Base-by-base conservation (phyloP, 2,329 filamentous ascomycete species). In the Nothomitra cinnamomea region DNA sequence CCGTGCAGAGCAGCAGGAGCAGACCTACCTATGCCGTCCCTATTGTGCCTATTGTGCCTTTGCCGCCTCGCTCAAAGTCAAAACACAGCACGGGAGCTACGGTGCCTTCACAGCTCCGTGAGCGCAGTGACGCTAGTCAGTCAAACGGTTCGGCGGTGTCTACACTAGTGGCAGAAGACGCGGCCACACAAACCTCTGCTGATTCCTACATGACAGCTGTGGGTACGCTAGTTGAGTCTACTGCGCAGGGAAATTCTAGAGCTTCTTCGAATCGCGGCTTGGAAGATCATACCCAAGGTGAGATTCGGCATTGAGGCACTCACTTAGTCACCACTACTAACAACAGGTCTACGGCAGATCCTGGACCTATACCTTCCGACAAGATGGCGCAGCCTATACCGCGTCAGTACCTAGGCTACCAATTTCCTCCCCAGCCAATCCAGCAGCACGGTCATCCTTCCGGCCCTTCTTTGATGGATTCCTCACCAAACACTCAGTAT, bases 341-440 rank as follows among this genome's bases (percentile, higher is more conserved):
- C 17, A 52, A 12, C 24, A 25, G 21, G 12, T 19, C 6, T 36
- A 15, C 35, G 21, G 2, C 8, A 10, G 50, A 28, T 40, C n/a
- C 15, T 17, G 40, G 40, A 41, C 36, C 40, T 19, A 19, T 19
- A 41, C 40, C 50, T 43, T 36, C 50, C 3, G 24, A 36, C 15
- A 48, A 22, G 12, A 53, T 53, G 45, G 45, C 25, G 24, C 52
- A 47, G 13, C 41, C 52, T 36, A n/a, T 43, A 32, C 52, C 40
- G 10, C 52, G 17, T n/a, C 52, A 45, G 52, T 36, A 53, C 17
- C 40, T 28, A 10, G 50, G 50, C 15, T 52, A 53, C 21, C 60
- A 66, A 53, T 62, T 67, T 22, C 65, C 66, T 1, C 65, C 65
- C 2, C 4, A 4, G 28, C 62, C 65, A 21, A 67, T 67, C 58